Conservation (phyloP, 2,329 filamentous ascomycete species). For the Paramyrothecium roridum region DNA sequence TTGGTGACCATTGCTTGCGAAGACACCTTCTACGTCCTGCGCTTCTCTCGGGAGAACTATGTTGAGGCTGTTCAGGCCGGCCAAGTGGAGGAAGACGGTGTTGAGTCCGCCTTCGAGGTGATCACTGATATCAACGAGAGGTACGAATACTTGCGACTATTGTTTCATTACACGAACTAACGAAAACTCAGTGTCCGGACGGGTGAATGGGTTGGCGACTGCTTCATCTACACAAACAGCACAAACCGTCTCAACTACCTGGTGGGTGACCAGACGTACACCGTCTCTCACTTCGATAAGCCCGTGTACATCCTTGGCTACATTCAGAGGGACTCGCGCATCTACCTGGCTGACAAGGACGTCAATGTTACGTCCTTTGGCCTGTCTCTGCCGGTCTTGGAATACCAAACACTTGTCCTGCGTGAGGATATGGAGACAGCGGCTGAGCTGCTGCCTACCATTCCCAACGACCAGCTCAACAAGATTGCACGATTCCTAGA, state of each 20-base stretch:
- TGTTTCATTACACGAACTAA: constrained; percentile 7
- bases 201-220: constrained; percentile 97
- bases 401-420: constrained; percentile 95
- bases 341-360: constrained; percentile 96
- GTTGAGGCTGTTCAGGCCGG: constrained; percentile 78
- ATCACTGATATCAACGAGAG: constrained; percentile 93
- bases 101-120: constrained; percentile 93
- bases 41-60: constrained; percentile 88
- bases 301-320: constrained; percentile 95
- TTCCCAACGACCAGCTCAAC: constrained; percentile 92
- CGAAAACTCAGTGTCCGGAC: constrained; percentile 68
- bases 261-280: constrained; percentile 96
- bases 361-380: constrained; percentile 87
- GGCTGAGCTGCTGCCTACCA: constrained; percentile 76
- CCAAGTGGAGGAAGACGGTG: constrained; percentile 83
- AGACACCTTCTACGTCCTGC: constrained; percentile 89
- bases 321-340: constrained; percentile 88
- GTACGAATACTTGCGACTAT: constrained; percentile 35
- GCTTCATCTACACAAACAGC: constrained; percentile 97
- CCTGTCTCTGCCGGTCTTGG: constrained; percentile 86
- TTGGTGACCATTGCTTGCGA: constrained; percentile 90
- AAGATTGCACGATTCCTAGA: constrained; percentile 98
- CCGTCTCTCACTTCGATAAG: constrained; percentile 93
- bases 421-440: constrained; percentile 92
- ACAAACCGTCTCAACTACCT: constrained; percentile 97